Percentiles rank a stretch among this genome's conserved stretches.
Evolutionary conservation across 2,329 filamentous ascomycete genomes (phyloP).

Genomic region (Taxawa tesnikishii): DNA sequence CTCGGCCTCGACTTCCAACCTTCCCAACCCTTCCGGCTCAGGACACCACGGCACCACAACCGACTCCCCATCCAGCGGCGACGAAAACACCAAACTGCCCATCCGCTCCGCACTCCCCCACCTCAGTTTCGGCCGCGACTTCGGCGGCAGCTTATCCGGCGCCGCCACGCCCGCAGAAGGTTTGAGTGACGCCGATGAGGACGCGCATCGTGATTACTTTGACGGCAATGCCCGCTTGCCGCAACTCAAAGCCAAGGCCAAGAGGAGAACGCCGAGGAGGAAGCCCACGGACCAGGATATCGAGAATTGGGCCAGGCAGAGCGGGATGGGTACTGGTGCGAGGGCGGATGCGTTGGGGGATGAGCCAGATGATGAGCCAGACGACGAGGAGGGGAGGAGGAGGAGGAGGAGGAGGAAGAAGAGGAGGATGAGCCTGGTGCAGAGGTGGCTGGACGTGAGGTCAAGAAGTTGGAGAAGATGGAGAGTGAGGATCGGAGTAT

Average conservation of each 20-base stretch:
- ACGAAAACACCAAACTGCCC: constrained; percentile 5
- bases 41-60: no score
- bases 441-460: constrained; percentile 3
- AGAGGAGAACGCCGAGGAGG: constrained; percentile 18
- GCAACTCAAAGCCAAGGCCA: constrained; percentile 31
- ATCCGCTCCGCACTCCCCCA: constrained; percentile 1
- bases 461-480: constrained; percentile 11
- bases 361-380: constrained; percentile 17
- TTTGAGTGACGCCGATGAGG: constrained; percentile 27
- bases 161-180: constrained; percentile 24
- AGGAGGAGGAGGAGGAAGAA: constrained; percentile 7
- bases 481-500: constrained; percentile 17
- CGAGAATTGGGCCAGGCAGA: constrained; percentile 31
- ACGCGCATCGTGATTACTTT: no score
- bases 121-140: constrained; percentile 18
- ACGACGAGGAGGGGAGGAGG: constrained; percentile 11
- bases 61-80: constrained; percentile 1
- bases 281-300: constrained; percentile 23
- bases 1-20: constrained; percentile 12
- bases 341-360: constrained; percentile 35
- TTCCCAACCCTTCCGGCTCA: neutral
- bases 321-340: constrained; percentile 32
- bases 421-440: neutral
- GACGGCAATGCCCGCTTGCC: constrained; percentile 5
- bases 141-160: constrained; percentile 20